Conservation (phyloP, 2,329 filamentous ascomycete species). For the Botryotinia convoluta region DNA sequence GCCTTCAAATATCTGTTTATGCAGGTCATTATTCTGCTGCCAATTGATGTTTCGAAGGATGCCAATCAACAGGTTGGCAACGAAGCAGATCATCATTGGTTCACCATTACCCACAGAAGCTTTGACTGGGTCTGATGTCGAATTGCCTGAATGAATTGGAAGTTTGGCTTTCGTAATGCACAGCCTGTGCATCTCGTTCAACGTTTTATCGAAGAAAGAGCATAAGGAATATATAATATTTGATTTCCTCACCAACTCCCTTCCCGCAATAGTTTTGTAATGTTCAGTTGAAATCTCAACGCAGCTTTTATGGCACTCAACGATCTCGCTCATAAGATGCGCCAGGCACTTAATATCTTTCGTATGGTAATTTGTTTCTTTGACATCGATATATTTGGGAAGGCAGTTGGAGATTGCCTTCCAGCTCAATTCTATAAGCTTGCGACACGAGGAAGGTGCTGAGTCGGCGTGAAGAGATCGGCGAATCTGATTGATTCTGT, state of each 20-base stretch:
- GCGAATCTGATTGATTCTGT: neutral
- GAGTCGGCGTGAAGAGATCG: neutral
- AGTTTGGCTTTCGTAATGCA: neutral
- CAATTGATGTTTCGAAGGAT: neutral
- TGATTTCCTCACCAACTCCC: neutral
- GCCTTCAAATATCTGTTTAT: constrained; percentile 41
- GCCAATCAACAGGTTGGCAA: neutral
- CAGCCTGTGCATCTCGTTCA: neutral
- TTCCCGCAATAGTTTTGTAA: neutral
- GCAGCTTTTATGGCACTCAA: neutral
- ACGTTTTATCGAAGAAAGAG: neutral
- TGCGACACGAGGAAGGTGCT: neutral
- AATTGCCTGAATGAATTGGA: neutral
- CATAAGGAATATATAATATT: neutral
- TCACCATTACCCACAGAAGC: neutral
- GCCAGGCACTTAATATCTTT: neutral
- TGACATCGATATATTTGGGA: neutral
- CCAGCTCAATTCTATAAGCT: neutral
- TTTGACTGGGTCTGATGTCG: neutral
- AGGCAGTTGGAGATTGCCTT: neutral
- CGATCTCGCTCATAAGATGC: neutral
- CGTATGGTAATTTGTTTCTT: neutral
- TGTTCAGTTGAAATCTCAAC: neutral
- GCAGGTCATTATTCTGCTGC: neutral
- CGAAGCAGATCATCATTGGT: neutral